These are phyloP conservation scores for Colletotrichum liriopes DNA, from an alignment of 2,329 filamentous ascomycete genomes.

Conservation along the genomic window DNA sequence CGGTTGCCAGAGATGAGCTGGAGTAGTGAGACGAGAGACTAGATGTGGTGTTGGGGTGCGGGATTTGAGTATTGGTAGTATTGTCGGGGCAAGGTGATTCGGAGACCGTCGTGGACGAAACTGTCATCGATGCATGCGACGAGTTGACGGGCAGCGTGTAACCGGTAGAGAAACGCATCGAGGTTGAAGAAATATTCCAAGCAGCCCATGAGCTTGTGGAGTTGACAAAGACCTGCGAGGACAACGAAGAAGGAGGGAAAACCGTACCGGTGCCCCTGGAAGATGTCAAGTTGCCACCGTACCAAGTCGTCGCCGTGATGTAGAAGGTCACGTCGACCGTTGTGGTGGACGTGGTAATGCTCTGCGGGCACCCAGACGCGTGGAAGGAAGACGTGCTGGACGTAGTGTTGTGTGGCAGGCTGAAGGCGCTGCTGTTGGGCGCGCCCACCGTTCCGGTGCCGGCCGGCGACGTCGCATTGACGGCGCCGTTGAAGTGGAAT, in stretches of 20 bases:
- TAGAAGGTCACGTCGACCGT: conserved; percentile 53
- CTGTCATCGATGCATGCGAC: neutral
- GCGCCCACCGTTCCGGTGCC: conserved; percentile 1
- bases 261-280: conserved; percentile 3
- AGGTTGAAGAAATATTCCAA: conserved; percentile 18
- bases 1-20: neutral
- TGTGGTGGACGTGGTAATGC: conserved; percentile 49
- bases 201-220: conserved; percentile 14
- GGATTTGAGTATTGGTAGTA: neutral
- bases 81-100: conserved; percentile 17
- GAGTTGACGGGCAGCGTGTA: neutral
- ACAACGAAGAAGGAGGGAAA: neutral
- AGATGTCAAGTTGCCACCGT: conserved; percentile 32
- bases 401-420: conserved; percentile 10
- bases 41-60: conserved; percentile 15
- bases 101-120: neutral
- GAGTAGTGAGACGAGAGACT: neutral
- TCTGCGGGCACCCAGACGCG: conserved; percentile 18
- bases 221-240: neutral
- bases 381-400: conserved; percentile 1
- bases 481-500: conserved; percentile 33
- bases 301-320: conserved; percentile 50
- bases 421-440: conserved; percentile 13
- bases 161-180: conserved; percentile 2
- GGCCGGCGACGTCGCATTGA: conserved; percentile 29